Percentiles rank a stretch among this genome's conserved stretches.
Evolutionary conservation across 1,284 basidiomycete species (phyloP).

Genomic region (Phenoliferia sp.): DNA sequence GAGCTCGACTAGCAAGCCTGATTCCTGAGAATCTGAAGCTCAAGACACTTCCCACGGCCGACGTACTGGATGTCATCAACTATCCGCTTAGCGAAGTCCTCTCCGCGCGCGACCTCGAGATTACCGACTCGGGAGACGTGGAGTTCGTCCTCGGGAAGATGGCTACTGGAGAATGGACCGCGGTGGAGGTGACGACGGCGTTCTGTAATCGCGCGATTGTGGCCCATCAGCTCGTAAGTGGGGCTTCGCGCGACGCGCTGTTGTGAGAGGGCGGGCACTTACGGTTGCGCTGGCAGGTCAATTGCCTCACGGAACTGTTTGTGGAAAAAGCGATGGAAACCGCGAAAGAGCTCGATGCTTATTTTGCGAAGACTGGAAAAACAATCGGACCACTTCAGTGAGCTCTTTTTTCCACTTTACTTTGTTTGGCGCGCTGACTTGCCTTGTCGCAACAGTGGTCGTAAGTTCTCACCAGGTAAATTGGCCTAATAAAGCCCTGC

Average conservation of each 20-base stretch:
- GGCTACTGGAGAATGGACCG: conserved; percentile 30
- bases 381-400: conserved; percentile 47
- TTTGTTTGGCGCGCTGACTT: background rate
- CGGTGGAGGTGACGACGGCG: conserved; percentile 37
- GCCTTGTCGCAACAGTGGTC: conserved; percentile 34
- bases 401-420: background rate
- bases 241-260: background rate
- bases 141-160: conserved; percentile 39
- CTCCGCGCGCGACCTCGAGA: conserved; percentile 56
- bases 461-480: background rate
- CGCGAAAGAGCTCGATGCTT: conserved; percentile 57
- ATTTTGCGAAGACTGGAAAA: conserved; percentile 48
- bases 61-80: conserved; percentile 6
- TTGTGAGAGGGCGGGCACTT: background rate
- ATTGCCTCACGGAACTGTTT: conserved; percentile 66
- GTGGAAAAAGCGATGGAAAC: conserved; percentile 56
- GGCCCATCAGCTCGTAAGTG: conserved; percentile 45
- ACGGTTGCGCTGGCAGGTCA: conserved; percentile 45
- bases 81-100: conserved; percentile 54
- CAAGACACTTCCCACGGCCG: background rate
- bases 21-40: background rate
- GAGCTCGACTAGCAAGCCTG: conserved; percentile 51
- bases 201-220: conserved; percentile 40
- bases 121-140: conserved; percentile 51
- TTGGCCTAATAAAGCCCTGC: background rate